These are phyloP conservation scores for Phoma sp. DNA, from an alignment of 2,329 filamentous ascomycete species.

Conservation along the genomic window DNA sequence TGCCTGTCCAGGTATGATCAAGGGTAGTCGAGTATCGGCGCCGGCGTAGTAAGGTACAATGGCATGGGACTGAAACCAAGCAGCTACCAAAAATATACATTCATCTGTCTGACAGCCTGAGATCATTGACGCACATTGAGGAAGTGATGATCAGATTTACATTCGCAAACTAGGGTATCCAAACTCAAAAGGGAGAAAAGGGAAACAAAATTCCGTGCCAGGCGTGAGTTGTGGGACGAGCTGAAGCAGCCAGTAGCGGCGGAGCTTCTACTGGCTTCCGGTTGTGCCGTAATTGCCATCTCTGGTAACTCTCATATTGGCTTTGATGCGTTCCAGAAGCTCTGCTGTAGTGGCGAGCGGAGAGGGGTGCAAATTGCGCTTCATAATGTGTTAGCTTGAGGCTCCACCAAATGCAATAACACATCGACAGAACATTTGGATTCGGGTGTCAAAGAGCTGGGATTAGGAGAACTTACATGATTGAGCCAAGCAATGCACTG, in stretches of 20 bases:
- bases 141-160: background rate
- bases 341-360: slow-evolving; percentile 66
- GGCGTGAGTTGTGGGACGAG: background rate
- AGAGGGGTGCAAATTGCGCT: slow-evolving; percentile 70
- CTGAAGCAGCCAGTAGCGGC: too few relatives aligned
- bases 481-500: slow-evolving; percentile 83
- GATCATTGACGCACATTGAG: too few relatives aligned
- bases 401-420: background rate
- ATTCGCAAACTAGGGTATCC: background rate
- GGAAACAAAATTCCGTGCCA: background rate
- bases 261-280: background rate
- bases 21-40: too few relatives aligned
- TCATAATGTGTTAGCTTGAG: background rate
- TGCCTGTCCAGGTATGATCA: too few relatives aligned
- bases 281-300: slow-evolving; percentile 16
- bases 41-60: too few relatives aligned
- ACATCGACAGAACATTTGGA: too few relatives aligned
- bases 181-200: background rate
- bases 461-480: slow-evolving; percentile 63
- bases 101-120: too few relatives aligned
- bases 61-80: too few relatives aligned
- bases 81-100: too few relatives aligned
- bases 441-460: background rate
- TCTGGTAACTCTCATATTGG: slow-evolving; percentile 63
- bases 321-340: slow-evolving; percentile 70